A percentile compares a stretch with the other conserved stretches of the same genome.
phyloP scores from a whole-genome alignment of 179 eudicot genomes.

The Amaranthus tricolor region DNA sequence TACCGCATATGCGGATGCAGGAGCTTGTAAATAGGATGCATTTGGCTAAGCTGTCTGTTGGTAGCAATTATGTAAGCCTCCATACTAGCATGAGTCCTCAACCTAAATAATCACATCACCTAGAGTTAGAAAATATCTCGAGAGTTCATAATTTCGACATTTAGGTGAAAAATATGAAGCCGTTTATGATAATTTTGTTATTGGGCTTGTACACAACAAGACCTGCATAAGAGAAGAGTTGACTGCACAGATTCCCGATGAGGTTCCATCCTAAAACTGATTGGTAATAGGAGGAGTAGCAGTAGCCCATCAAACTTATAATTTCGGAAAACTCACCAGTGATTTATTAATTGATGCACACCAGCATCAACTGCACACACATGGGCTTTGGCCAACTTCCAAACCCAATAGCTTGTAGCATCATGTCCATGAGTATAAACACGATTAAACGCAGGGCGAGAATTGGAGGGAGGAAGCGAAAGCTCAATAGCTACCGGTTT shows the following conservation, averaged over 20 bases:
- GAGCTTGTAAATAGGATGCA: slow-evolving; percentile 82
- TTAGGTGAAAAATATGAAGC: too few relatives aligned
- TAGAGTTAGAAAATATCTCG: slow-evolving; percentile 7
- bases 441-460: slow-evolving; percentile 49
- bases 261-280: background rate
- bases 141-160: background rate
- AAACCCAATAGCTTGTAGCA: slow-evolving; percentile 72
- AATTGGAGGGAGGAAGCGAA: slow-evolving; percentile 61
- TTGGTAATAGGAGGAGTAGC: background rate
- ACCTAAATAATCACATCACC: slow-evolving; percentile 44
- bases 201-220: too few relatives aligned
- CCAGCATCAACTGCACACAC: slow-evolving; percentile 85
- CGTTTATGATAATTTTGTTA: too few relatives aligned
- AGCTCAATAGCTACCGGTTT: slow-evolving; percentile 83
- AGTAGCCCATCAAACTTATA: background rate
- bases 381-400: slow-evolving; percentile 91
- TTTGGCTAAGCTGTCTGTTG: slow-evolving; percentile 79
- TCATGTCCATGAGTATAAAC: slow-evolving; percentile 60
- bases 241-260: background rate
- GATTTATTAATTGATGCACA: slow-evolving; percentile 77
- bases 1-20: slow-evolving; percentile 88
- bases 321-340: slow-evolving; percentile 52
- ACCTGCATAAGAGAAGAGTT: too few relatives aligned
- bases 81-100: slow-evolving; percentile 79
- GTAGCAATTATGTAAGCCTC: slow-evolving; percentile 84